Percentiles rank a stretch among this genome's conserved stretches.
Conservation (phyloP, 2,329 filamentous ascomycete species). For the Xylaria arbuscula region DNA sequence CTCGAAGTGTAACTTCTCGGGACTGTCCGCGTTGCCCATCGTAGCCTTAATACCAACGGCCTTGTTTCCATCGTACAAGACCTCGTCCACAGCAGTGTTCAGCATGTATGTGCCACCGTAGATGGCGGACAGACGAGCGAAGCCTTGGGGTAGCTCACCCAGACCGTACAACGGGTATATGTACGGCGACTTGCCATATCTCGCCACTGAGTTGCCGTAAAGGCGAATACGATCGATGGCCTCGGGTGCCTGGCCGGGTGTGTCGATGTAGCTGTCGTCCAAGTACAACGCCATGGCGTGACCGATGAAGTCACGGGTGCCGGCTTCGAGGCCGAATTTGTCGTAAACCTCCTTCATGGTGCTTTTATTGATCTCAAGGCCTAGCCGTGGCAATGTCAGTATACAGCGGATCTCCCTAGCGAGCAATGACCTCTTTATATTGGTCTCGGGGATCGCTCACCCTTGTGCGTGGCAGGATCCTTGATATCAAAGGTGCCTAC, state of each 20-base stretch:
- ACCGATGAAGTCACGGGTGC: conserved; percentile 94
- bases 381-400: conserved; percentile 57
- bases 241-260: conserved; percentile 79
- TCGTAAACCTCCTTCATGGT: conserved; percentile 99
- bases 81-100: conserved; percentile 92
- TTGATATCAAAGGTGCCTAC: conserved; percentile 85
- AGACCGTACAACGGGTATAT: conserved; percentile 99
- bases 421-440: not conserved
- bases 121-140: conserved; percentile 96
- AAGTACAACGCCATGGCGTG: conserved; percentile 98
- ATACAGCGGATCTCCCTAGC: not conserved
- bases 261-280: conserved; percentile 85
- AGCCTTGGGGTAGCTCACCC: conserved; percentile 96
- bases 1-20: conserved; percentile 86
- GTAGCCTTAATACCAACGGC: conserved; percentile 97
- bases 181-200: conserved; percentile 98
- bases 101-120: conserved; percentile 99
- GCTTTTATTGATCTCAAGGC: conserved; percentile 79
- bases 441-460: conserved; percentile 60
- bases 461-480: conserved; percentile 88
- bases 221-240: conserved; percentile 91
- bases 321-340: conserved; percentile 91
- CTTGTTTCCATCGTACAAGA: conserved; percentile 85
- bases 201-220: conserved; percentile 96
- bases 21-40: conserved; percentile 81